Base-by-base conservation (phyloP, 306 rosid genomes). In the Ormosia emarginata region DNA sequence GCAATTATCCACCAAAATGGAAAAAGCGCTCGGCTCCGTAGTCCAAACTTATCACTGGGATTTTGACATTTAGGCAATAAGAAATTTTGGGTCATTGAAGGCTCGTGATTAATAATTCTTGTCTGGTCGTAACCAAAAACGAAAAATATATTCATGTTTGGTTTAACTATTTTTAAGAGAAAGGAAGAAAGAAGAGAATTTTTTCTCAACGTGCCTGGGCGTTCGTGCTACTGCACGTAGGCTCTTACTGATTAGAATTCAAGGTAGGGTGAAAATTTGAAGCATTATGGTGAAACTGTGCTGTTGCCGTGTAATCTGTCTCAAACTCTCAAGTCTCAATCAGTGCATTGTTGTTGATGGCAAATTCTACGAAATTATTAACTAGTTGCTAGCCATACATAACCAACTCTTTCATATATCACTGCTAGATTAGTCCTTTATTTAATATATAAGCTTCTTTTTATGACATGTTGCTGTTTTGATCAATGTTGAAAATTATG, bases 301-400 rank as follows among this genome's bases (percentile, higher is more conserved):
- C 67, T 55, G 14, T 67, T 55, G 67, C 76, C 68, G 76, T 67
- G 49, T 12, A 41, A 53, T 55, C 34, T 78, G 67, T n/a, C 59
- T 63, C 59, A 53, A 67, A 10, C 63, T 40, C 68, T 39, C 24
- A 24, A 24, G 24, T 24, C 24, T 24, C 24, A 24, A 24, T 61
- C 5, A 56, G 57, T 74, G 40, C 41, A 58, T 18, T 58, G 62
- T 43, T 62, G 17, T 63, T 63, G 39, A 47, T 7, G 47, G 36
- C 50, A 41, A 11, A 10, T 57, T 74, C 43, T 74, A 41, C 56
- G 43, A 58, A 40, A 58, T 41, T 24, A 24, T 24, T 24, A 24
- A 24, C 24, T 24, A 74, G 29, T 57, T 43, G 33, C 37, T 29
- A 30, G n/a, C 9, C 24, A 24, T 24, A 24, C 29, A 29, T n/a